phyloP scores from a whole-genome alignment of 305 asterid genomes.

The Fraxinus nigra region DNA sequence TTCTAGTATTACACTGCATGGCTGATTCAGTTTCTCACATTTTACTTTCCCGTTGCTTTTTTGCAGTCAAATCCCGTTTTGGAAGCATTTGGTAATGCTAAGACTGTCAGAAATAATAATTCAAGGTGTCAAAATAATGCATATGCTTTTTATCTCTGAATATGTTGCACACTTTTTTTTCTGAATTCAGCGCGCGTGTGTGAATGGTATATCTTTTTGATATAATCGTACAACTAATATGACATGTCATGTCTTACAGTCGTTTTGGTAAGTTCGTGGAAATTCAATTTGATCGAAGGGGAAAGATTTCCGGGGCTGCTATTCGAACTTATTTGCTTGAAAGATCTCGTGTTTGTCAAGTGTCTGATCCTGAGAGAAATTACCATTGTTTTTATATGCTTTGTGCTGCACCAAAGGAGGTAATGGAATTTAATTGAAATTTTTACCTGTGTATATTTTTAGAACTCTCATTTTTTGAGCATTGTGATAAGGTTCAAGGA shows the following conservation, averaged over 20 bases:
- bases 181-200: background rate
- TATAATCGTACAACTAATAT: conserved; percentile 18
- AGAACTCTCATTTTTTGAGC: background rate
- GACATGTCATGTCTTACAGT: conserved; percentile 39
- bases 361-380: conserved; percentile 90
- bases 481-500: too few relatives aligned
- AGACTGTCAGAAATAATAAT: conserved; percentile 40
- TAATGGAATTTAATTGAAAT: conserved; percentile 20
- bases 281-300: conserved; percentile 70
- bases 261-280: conserved; percentile 93
- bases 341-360: conserved; percentile 87
- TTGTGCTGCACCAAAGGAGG: conserved; percentile 89
- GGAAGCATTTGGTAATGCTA: conserved; percentile 42
- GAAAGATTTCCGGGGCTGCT: conserved; percentile 88
- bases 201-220: background rate
- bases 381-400: conserved; percentile 89
- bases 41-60: conserved; percentile 13
- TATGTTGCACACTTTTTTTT: background rate
- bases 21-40: background rate
- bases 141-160: background rate
- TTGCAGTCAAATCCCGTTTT: conserved; percentile 56
- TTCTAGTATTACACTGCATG: background rate
- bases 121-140: conserved; percentile 44
- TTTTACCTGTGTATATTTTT: background rate
- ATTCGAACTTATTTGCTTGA: conserved; percentile 82